Evolutionary conservation across 2,329 filamentous ascomycete genomes (phyloP).

Genomic region (Fusarium chlamydosporum): DNA sequence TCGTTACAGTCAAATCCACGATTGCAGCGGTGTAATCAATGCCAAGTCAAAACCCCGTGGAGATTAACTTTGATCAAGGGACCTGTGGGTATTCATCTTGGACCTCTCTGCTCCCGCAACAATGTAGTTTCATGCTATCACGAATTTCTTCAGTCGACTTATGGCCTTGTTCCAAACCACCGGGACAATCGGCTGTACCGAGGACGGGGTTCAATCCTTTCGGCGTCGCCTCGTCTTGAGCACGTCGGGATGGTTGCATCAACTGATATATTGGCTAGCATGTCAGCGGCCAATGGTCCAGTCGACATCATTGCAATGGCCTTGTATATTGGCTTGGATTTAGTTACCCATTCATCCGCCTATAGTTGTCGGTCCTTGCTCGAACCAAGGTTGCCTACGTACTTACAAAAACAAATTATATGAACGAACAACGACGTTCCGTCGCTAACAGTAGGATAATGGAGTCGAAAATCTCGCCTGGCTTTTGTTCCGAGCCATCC

Average conservation of each 20-base stretch:
- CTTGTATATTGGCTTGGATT: background rate
- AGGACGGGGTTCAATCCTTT: background rate
- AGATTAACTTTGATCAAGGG: conserved; percentile 15
- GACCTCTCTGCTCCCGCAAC: background rate
- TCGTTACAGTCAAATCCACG: conserved; percentile 12
- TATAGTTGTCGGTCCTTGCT: background rate
- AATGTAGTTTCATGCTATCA: background rate
- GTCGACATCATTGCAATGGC: conserved; percentile 1
- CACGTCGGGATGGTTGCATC: conserved; percentile 22
- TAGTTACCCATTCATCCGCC: background rate
- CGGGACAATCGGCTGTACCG: conserved; percentile 4
- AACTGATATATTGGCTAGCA: conserved; percentile 7
- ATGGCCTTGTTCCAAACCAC: background rate
- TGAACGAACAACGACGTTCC: background rate
- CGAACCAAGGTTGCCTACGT: background rate
- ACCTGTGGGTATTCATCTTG: conserved; percentile 20
- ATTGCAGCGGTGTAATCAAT: conserved; percentile 2
- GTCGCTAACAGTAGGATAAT: conserved; percentile 9
- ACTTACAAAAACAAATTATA: background rate
- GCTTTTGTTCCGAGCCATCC: conserved; percentile 33
- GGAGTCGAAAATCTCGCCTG: conserved; percentile 15
- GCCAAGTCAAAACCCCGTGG: conserved; percentile 18
- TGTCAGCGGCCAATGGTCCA: background rate
- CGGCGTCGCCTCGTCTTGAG: conserved; percentile 8
- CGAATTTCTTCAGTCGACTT: background rate